Evolutionary conservation across 345 rosid genomes (phyloP), one percentile per base, ranked within the genome.

Genomic region (Boechera divaricarpa): DNA sequence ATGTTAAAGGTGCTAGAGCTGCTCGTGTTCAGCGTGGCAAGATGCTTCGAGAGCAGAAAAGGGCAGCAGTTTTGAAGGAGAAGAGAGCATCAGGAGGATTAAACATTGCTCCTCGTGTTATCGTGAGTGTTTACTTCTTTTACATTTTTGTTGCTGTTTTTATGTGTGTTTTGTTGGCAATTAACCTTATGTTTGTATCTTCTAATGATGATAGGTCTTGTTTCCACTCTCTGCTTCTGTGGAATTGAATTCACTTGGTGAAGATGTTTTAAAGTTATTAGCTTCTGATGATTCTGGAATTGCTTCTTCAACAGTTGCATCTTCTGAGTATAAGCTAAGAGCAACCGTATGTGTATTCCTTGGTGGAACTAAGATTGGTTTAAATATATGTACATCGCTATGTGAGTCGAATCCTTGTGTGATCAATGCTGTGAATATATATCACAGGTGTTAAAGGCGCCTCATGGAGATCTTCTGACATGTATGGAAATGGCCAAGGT

Each of bases 401-500:
- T 16, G 24, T 48, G 7, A 26, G 9, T 36, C 5, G 10, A 5
- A 18, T 18, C 21, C 5, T 41, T 48, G 41, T 16, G 31, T 33
- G 53, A 51, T 63, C 5, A 10, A 70, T 69, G 31, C 26, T 72
- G 35, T 66, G 7, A 32, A 10, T 61, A 63, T 54, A 24, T 60
- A 55, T 42, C 61, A 2, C 55, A 92, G 99, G 87, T 89, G 62
- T 72, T 92, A 73, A 88, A 86, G 82, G 98, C 93, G 31, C 93
- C 97, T 45, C 91, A 91, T 72, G 98, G 98, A 28, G 91, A 92
- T 86, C 77, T 95, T 59, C 26, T 73, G 29, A 76, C 98, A 7
- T 90, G 97, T 74, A 87, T 92, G 91, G 98, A 95, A 85, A 86
- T 95, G 94, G 96, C 97, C 9, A 95, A 92, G 97, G 99, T 82